Evolutionary conservation across 2,329 filamentous ascomycete species (phyloP), one percentile per base, ranked within the genome.

Genomic region (Colletotrichum musae): DNA sequence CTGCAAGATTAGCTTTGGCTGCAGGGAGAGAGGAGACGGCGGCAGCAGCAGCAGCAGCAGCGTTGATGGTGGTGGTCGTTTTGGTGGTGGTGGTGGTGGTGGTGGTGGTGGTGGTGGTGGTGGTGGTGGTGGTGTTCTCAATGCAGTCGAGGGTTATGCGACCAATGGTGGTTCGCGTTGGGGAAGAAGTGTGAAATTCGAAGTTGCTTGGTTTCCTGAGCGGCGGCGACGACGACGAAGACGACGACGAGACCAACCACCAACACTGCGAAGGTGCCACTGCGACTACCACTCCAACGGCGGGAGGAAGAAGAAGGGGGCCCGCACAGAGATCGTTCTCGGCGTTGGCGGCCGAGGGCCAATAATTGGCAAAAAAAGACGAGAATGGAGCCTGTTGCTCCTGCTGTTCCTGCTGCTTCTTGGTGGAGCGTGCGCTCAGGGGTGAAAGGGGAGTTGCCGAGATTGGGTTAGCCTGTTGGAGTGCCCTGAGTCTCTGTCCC

Each of bases 401-500:
- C 26, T 51, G 21, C 21, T 24, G 21, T 24, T 24, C 21, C 21
- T 13, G 26, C 43, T 36, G 18, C 24, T 48, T 52, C 26, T 51
- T 64, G 32, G 57, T 68, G 67, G 67, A 32, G 50, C 52, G n/a
- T 5, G 63, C 28, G 57, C 53, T 70, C 57, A 63, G 57, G 67
- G 62, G 64, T 43, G 56, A 58, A 58, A 67, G 50, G 50, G 51
- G 57, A 70, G 61, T 62, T 21, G 51, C 21, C 57, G 57, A 63
- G 21, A 68, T 67, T 63, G 67, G 67, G 36, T 52, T 70, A 66
- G 67, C 64, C 36, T 61, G 58, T 61, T 57, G 43, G 10, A 54
- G 59, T 54, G 59, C 64, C 54, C 50, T 56, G 51, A 54, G 43
- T 56, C 67, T 62, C 62, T 58, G 63, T 70, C 67, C 67, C 67